Conservation (phyloP, 176 grass and related monocot genomes). For the Carex cristatella region DNA sequence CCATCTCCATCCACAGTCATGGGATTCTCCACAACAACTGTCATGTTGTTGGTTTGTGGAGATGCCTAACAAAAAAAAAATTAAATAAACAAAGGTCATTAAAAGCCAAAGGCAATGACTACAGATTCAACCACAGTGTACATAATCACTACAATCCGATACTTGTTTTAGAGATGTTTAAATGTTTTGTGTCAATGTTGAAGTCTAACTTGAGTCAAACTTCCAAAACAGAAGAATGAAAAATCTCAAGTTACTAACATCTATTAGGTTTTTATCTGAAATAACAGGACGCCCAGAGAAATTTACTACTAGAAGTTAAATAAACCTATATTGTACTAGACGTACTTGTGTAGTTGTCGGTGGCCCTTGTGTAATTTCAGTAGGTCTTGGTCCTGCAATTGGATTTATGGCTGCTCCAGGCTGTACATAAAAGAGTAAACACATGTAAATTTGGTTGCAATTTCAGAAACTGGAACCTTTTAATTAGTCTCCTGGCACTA, state of each 20-base stretch:
- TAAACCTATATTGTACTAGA: not conserved
- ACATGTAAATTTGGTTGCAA: not conserved
- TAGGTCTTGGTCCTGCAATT: conserved; percentile 14
- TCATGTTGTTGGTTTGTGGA: conserved; percentile 39
- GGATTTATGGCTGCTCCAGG: not conserved
- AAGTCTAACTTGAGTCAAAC: conserved; percentile 20
- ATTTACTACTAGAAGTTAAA: not conserved
- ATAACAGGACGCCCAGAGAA: not conserved
- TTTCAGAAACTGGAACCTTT: not conserved
- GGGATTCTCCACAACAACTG: conserved; percentile 88
- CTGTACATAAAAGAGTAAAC: not conserved
- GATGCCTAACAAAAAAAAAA: conserved; percentile 26
- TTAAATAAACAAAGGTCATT: not conserved
- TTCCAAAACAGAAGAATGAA: not conserved
- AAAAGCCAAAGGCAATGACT: conserved; percentile 12
- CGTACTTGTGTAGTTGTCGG: conserved; percentile 19
- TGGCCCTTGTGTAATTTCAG: not conserved
- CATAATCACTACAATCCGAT: not conserved
- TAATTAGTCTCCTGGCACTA: not conserved
- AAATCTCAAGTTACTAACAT: not conserved
- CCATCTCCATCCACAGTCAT: conserved; percentile 82
- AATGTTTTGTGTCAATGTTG: conserved; percentile 34
- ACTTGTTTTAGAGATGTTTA: conserved; percentile 34
- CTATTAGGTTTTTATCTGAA: not conserved
- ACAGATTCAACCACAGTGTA: not conserved